These are phyloP conservation scores for Cyclotella cryptica DNA, from an alignment of 108 stramenopile species.

Conservation along the genomic window DNA sequence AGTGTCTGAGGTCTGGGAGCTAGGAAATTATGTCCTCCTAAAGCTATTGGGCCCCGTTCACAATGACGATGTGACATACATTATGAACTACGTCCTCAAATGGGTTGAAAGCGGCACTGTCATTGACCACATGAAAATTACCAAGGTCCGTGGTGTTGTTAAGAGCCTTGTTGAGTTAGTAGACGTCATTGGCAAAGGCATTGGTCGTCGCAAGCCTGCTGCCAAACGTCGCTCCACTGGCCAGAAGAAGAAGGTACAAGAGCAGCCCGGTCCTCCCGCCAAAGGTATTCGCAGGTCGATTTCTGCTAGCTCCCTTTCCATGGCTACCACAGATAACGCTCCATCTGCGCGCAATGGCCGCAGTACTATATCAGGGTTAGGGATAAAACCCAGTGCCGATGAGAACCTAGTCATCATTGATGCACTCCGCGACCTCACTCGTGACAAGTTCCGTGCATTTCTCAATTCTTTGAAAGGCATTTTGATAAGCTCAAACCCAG, in stretches of 20 bases:
- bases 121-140: conserved; percentile 64
- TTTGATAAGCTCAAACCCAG: conserved; percentile 65
- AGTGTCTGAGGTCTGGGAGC: conserved; percentile 97
- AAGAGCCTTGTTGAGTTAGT: conserved; percentile 69
- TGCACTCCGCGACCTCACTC: conserved; percentile 89
- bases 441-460: conserved; percentile 88
- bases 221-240: conserved; percentile 46
- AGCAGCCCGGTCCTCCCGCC: conserved; percentile 44
- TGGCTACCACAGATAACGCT: conserved; percentile 48
- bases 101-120: conserved; percentile 82
- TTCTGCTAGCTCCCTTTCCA: conserved; percentile 67
- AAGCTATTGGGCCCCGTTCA: conserved; percentile 88
- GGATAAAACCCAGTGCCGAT: conserved; percentile 20
- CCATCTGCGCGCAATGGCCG: conserved; percentile 11
- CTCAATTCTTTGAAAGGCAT: conserved; percentile 79
- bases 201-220: conserved; percentile 76
- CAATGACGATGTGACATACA: conserved; percentile 76
- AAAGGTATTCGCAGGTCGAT: conserved; percentile 68
- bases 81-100: conserved; percentile 72
- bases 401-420: conserved; percentile 75
- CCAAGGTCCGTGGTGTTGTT: conserved; percentile 67
- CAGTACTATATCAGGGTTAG: background rate
- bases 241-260: conserved; percentile 49
- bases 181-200: conserved; percentile 73
- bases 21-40: conserved; percentile 81